A percentile compares a stretch with the other conserved stretches of the same genome.
Evolutionary conservation across 2,329 filamentous ascomycete species (phyloP).

Genomic region (Orbilia ellipsospora): DNA sequence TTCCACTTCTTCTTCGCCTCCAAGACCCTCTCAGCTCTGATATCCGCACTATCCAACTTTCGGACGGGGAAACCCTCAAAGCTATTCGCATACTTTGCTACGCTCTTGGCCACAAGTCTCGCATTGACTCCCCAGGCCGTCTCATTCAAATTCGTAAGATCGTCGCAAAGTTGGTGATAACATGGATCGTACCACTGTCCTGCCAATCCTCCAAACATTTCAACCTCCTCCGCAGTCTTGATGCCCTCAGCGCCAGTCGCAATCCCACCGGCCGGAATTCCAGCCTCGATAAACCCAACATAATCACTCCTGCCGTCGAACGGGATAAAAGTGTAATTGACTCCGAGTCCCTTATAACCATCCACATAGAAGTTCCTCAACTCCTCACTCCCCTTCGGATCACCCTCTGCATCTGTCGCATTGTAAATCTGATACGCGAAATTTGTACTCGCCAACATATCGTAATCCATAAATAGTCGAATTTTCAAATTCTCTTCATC

Average conservation of each 20-base stretch:
- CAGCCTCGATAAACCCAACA: slow-evolving; percentile 77
- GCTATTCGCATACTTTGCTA: slow-evolving; percentile 75
- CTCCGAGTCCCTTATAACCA: slow-evolving; percentile 72
- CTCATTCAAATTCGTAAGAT: slow-evolving; percentile 68
- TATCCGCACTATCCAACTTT: slow-evolving; percentile 19
- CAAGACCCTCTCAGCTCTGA: slow-evolving; percentile 27
- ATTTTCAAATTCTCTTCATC: slow-evolving; percentile 72
- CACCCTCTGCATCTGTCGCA: slow-evolving; percentile 73
- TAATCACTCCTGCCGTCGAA: slow-evolving; percentile 86
- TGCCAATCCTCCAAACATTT: slow-evolving; percentile 76
- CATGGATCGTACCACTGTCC: slow-evolving; percentile 69
- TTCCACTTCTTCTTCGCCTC: slow-evolving; percentile 41
- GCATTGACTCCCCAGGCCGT: slow-evolving; percentile 69
- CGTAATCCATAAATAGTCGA: slow-evolving; percentile 76
- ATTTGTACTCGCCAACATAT: slow-evolving; percentile 76
- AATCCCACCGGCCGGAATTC: slow-evolving; percentile 79
- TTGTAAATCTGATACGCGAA: slow-evolving; percentile 77
- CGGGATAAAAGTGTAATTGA: slow-evolving; percentile 76
- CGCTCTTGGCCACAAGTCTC: slow-evolving; percentile 74
- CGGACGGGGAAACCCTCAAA: slow-evolving; percentile 72
- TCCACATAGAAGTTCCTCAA: slow-evolving; percentile 75
- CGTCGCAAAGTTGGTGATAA: slow-evolving; percentile 69
- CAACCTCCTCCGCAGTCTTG: slow-evolving; percentile 75
- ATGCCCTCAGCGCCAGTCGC: slow-evolving; percentile 81
- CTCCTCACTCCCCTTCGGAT: slow-evolving; percentile 77